These are phyloP conservation scores for Colletotrichum lentis DNA, from an alignment of 2,329 filamentous ascomycete genomes.

Conservation along the genomic window DNA sequence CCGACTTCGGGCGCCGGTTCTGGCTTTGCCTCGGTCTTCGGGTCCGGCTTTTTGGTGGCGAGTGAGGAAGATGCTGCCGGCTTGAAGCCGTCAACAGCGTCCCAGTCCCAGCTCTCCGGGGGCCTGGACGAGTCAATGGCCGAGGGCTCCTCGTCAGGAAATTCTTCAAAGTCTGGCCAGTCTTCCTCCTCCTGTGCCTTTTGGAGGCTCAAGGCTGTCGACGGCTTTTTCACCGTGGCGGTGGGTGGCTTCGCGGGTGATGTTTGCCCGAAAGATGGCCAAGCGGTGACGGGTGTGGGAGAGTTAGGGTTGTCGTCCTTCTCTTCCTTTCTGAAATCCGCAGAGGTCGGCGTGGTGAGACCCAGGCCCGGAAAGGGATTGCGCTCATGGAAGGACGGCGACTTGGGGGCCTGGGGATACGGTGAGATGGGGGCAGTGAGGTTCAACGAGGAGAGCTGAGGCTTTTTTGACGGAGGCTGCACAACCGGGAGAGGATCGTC, in stretches of 20 bases:
- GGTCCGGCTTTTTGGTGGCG: conserved; percentile 3
- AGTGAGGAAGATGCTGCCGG: conserved; percentile 16
- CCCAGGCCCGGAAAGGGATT: conserved; percentile 62
- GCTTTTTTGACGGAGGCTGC: conserved; percentile 42
- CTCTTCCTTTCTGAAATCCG: conserved; percentile 46
- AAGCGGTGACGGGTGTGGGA: conserved; percentile 55
- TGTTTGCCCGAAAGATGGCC: conserved; percentile 51
- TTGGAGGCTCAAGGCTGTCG: conserved; percentile 20
- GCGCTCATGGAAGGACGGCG: conserved; percentile 61
- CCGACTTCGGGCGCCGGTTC: conserved; percentile 14
- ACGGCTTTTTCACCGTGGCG: conserved; percentile 24
- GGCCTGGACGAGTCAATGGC: conserved; percentile 38
- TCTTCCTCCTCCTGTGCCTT: conserved; percentile 51
- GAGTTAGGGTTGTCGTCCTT: conserved; percentile 48
- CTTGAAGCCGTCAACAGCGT: conserved; percentile 50
- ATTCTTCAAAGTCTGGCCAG: conserved; percentile 63
- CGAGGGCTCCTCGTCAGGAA: conserved; percentile 43
- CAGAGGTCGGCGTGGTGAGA: conserved; percentile 53
- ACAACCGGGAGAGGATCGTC: conserved; percentile 42
- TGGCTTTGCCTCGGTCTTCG: conserved; percentile 2
- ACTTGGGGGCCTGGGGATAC: conserved; percentile 59
- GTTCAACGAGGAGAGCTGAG: conserved; percentile 48
- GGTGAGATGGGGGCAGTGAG: conserved; percentile 45
- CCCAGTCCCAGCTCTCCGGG: conserved; percentile 60
- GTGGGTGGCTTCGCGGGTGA: conserved; percentile 9